Percentiles rank a stretch among this genome's conserved stretches.
These are phyloP conservation scores for Rhynchosporium secalis DNA, from an alignment of 2,329 filamentous ascomycete genomes.

Conservation along the genomic window DNA sequence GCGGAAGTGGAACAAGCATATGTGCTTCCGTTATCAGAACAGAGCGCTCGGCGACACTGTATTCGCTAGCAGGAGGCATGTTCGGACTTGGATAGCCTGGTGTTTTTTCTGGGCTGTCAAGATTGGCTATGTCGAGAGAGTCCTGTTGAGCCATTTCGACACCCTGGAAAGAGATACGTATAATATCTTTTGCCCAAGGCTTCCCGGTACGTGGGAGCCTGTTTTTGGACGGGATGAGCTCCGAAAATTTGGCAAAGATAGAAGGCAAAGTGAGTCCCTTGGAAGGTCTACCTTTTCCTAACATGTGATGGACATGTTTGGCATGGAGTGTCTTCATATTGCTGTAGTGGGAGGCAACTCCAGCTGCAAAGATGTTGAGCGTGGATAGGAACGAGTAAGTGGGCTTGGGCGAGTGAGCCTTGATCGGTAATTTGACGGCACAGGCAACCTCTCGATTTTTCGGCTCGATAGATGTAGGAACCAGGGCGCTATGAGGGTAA, in stretches of 20 bases:
- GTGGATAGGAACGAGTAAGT: slow-evolving; percentile 40
- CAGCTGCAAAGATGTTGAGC: slow-evolving; percentile 42
- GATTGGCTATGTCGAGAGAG: not conserved
- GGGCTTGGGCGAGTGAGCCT: slow-evolving; percentile 31
- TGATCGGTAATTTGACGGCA: slow-evolving; percentile 34
- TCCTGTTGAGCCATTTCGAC: slow-evolving; percentile 27
- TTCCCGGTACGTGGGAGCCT: slow-evolving; percentile 27
- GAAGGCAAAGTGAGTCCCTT: slow-evolving; percentile 34
- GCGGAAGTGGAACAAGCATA: slow-evolving; percentile 34
- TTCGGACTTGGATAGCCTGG: slow-evolving; percentile 3
- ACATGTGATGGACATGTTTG: slow-evolving; percentile 29
- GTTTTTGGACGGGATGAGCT: slow-evolving; percentile 35
- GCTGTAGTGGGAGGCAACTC: slow-evolving; percentile 42
- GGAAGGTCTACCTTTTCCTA: slow-evolving; percentile 35
- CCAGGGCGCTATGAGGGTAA: slow-evolving; percentile 24
- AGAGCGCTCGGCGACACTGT: slow-evolving; percentile 27
- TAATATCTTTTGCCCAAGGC: slow-evolving; percentile 59
- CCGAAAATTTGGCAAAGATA: slow-evolving; percentile 34
- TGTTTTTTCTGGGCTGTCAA: not conserved
- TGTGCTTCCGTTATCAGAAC: slow-evolving; percentile 39
- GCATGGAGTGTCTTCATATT: slow-evolving; percentile 41
- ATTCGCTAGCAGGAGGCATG: not conserved
- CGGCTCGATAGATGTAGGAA: slow-evolving; percentile 15
- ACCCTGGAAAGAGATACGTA: slow-evolving; percentile 56
- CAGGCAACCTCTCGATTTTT: slow-evolving; percentile 29